phyloP scores from a whole-genome alignment of 768 basidiomycete genomes.

The Rhizopogon rudus region DNA sequence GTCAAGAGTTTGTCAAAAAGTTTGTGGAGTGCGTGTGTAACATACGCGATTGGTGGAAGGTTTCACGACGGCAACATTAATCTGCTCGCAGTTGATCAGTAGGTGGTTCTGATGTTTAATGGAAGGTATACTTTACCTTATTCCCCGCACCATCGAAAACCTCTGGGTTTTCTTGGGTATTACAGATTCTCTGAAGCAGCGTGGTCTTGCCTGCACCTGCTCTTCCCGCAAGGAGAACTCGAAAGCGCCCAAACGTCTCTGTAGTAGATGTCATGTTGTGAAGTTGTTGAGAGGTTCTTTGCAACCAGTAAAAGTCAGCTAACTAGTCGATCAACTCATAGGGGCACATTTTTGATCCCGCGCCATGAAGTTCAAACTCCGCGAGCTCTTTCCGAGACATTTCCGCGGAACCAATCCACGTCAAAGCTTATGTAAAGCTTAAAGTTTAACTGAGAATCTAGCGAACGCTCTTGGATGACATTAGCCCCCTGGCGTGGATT shows the following conservation, averaged over 20 bases:
- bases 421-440: no score
- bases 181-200: neutral
- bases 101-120: neutral
- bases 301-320: no score
- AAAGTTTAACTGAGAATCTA: no score
- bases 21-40: neutral
- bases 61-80: neutral
- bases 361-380: no score
- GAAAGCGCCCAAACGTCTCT: neutral
- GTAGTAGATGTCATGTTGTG: no score
- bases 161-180: neutral
- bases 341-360: no score
- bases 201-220: neutral
- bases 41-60: neutral
- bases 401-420: no score
- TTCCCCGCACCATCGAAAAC: neutral
- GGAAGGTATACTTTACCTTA: neutral
- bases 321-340: no score
- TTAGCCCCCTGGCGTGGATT: no score
- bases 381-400: no score
- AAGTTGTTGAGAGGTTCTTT: no score
- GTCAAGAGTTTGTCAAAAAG: conserved; percentile 17
- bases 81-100: neutral
- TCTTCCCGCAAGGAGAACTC: neutral
- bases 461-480: no score